Conservation (phyloP, 805 yeast genomes). For the Teunomyces panamensis region DNA sequence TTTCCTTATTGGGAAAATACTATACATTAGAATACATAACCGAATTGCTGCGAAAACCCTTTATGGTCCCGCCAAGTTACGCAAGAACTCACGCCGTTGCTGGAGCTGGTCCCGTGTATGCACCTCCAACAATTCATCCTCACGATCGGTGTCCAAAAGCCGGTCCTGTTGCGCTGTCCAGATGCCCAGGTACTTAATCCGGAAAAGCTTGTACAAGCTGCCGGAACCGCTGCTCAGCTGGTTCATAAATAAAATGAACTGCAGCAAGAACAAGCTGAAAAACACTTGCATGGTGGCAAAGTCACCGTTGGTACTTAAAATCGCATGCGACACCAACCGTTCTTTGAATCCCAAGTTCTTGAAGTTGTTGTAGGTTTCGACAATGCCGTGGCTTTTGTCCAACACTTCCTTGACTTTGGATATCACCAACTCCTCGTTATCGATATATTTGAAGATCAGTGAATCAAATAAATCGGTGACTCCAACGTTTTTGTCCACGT, state of each 20-base stretch:
- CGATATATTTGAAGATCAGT: slow-evolving; percentile 1
- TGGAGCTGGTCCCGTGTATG: slow-evolving; percentile 5
- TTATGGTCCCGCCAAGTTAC: background rate
- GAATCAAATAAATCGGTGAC: slow-evolving; percentile 4
- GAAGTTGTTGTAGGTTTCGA: slow-evolving; percentile 4
- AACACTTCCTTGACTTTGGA: slow-evolving; percentile 4
- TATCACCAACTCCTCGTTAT: slow-evolving; percentile 1
- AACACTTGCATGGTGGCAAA: slow-evolving; percentile 2
- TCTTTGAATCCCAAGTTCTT: slow-evolving; percentile 10
- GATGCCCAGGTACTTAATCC: background rate
- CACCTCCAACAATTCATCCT: slow-evolving; percentile 5
- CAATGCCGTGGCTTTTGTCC: background rate
- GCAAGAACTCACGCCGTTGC: slow-evolving; percentile 7
- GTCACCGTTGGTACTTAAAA: slow-evolving; percentile 9
- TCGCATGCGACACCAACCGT: slow-evolving; percentile 9
- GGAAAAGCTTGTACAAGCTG: background rate
- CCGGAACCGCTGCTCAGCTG: background rate
- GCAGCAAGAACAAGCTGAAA: background rate
- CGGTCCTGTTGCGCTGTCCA: slow-evolving; percentile 6
- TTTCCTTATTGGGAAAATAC: background rate
- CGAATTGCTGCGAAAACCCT: background rate
- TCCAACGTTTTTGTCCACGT: slow-evolving; percentile 4
- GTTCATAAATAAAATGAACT: background rate
- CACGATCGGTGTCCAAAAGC: slow-evolving; percentile 4
- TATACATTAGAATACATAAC: background rate